A percentile compares a stretch with the other conserved stretches of the same genome.
These are phyloP conservation scores for Murraya koenigii DNA, from an alignment of 345 rosid species.

Conservation along the genomic window DNA sequence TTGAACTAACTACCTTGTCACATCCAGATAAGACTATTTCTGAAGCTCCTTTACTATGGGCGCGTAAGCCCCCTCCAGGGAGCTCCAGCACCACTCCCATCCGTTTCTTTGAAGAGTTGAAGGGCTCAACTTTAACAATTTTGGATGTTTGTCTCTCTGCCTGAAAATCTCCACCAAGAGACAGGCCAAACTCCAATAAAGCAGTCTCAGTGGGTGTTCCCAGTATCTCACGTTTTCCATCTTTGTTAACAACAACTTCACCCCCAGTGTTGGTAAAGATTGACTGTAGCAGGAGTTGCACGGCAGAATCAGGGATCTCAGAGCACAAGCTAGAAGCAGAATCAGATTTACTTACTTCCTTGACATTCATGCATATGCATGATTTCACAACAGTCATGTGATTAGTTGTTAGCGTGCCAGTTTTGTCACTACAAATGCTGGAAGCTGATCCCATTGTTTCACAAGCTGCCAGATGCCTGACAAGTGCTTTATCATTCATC, in stretches of 20 bases:
- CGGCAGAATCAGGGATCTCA: conserved; percentile 54
- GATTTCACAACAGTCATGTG: conserved; percentile 91
- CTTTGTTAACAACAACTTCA: conserved; percentile 69
- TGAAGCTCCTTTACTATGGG: conserved; percentile 89
- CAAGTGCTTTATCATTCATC: conserved; percentile 98
- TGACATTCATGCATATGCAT: conserved; percentile 67
- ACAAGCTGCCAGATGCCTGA: conserved; percentile 89
- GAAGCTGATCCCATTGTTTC: conserved; percentile 99
- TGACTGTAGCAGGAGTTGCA: conserved; percentile 65
- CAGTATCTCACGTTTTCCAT: conserved; percentile 65
- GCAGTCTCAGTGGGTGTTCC: conserved; percentile 95
- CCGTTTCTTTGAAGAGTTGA: conserved; percentile 89
- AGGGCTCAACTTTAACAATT: conserved; percentile 80
- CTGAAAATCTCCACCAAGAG: conserved; percentile 79
- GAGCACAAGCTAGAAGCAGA: conserved; percentile 49
- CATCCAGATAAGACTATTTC: conserved; percentile 87
- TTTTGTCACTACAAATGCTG: conserved; percentile 87
- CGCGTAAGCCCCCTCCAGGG: conserved; percentile 64
- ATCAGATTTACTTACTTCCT: conserved; percentile 38
- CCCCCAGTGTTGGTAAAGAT: conserved; percentile 90
- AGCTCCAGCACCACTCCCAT: conserved; percentile 81
- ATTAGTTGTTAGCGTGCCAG: conserved; percentile 91
- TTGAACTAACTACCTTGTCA: conserved; percentile 63
- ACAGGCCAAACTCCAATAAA: conserved; percentile 69
- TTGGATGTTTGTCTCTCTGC: conserved; percentile 52